Conservation (phyloP, 768 basidiomycete genomes). For the Leccinum variicolor region DNA sequence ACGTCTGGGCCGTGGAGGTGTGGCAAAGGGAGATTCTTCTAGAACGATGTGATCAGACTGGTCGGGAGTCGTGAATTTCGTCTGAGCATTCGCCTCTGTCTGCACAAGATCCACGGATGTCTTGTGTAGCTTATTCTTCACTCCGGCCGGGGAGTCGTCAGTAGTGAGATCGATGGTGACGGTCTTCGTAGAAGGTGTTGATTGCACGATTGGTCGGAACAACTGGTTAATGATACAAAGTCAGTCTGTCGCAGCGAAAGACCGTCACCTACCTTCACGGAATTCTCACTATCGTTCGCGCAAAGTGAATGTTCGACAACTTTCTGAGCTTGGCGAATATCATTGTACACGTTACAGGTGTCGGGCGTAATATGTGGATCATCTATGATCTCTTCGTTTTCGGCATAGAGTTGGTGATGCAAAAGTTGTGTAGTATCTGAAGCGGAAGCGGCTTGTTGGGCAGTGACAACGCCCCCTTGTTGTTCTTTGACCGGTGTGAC, state of each 20-base stretch:
- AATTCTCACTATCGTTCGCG: slow-evolving; percentile 2
- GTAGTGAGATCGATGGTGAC: slow-evolving; percentile 46
- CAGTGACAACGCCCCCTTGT: slow-evolving; percentile 26
- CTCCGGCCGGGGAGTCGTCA: slow-evolving; percentile 25
- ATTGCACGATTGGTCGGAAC: slow-evolving; percentile 3
- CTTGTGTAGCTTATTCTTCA: background rate
- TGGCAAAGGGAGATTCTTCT: background rate
- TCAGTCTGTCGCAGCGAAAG: background rate
- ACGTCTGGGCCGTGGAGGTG: slow-evolving; percentile 8
- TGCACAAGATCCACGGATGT: background rate
- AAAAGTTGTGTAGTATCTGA: background rate
- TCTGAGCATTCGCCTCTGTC: background rate
- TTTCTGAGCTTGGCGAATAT: background rate
- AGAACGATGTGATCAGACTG: background rate
- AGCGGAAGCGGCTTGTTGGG: background rate
- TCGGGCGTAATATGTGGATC: background rate
- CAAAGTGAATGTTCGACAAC: slow-evolving; percentile 1
- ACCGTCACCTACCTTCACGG: slow-evolving; percentile 9
- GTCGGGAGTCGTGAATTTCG: background rate
- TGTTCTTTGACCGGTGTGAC: slow-evolving; percentile 30
- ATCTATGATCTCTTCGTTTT: slow-evolving; percentile 1
- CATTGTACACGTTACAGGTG: background rate
- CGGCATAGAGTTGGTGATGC: background rate
- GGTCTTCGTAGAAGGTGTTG: slow-evolving; percentile 20
- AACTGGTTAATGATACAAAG: slow-evolving; percentile 12